phyloP scores from a whole-genome alignment of 768 basidiomycete genomes.

The Gloeostereum incarnatum region DNA sequence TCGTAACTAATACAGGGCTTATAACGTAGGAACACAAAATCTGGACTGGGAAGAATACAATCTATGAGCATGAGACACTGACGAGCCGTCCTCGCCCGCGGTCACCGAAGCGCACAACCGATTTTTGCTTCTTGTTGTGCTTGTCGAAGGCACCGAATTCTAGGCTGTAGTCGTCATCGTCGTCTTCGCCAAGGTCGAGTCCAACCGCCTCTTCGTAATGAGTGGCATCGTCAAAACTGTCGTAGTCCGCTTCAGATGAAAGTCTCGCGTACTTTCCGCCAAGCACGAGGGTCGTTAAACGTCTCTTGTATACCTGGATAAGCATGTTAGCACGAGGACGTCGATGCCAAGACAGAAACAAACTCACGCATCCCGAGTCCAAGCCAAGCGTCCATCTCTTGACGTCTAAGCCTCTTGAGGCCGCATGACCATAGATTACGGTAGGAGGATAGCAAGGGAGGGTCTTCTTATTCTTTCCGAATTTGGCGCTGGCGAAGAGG shows the following conservation, averaged over 20 bases:
- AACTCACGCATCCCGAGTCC: conserved; percentile 78
- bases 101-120: conserved; percentile 49
- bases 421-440: conserved; percentile 85
- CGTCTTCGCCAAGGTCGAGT: conserved; percentile 14
- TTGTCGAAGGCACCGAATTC: conserved; percentile 7
- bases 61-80: conserved; percentile 47
- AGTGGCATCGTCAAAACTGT: conserved; percentile 9
- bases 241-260: conserved; percentile 2
- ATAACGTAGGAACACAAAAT: too few species aligned
- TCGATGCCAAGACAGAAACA: neutral
- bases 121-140: conserved; percentile 12
- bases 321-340: conserved; percentile 4
- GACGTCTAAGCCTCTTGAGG: conserved; percentile 70
- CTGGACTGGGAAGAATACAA: too few species aligned
- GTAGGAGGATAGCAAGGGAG: conserved; percentile 64
- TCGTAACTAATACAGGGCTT: too few species aligned
- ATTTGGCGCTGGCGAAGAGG: conserved; percentile 6
- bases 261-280: conserved; percentile 11
- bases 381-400: conserved; percentile 80
- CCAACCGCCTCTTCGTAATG: conserved; percentile 14
- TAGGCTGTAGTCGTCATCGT: conserved; percentile 8
- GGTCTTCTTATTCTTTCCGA: conserved; percentile 13
- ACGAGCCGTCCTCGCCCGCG: conserved; percentile 36
- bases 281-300: conserved; percentile 63
- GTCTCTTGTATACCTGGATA: conserved; percentile 50